A percentile compares a stretch with the other conserved stretches of the same genome.
Evolutionary conservation across 495 filamentous ascomycete species (phyloP).

Genomic region (Podospora didyma): DNA sequence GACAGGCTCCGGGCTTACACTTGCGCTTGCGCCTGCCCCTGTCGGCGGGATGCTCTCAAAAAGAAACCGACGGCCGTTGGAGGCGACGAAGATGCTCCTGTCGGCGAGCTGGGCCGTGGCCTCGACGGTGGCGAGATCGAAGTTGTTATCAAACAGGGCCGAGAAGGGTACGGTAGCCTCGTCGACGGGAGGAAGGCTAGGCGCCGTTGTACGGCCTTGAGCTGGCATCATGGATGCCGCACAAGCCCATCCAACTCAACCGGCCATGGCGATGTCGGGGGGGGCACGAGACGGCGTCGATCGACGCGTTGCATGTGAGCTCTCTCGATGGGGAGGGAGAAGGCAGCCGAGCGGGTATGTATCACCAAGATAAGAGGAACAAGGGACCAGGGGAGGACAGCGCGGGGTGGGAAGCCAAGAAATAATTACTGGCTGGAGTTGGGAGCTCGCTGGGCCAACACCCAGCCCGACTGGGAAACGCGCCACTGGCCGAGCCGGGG

Average conservation of each 20-base stretch:
- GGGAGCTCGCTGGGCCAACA: background rate
- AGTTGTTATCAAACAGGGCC: constrained; percentile 26
- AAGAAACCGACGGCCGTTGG: constrained; percentile 27
- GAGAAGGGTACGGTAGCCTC: constrained; percentile 29
- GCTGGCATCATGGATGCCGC: constrained; percentile 30
- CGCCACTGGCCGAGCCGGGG: too few relatives aligned
- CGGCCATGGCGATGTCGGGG: constrained; percentile 22
- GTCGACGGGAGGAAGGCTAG: constrained; percentile 23
- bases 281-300: constrained; percentile 13
- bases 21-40: background rate
- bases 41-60: constrained; percentile 23
- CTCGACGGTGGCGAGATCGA: constrained; percentile 27
- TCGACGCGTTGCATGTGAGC: constrained; percentile 19
- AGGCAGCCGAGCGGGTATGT: constrained; percentile 1
- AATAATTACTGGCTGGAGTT: background rate
- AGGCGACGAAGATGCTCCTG: constrained; percentile 24
- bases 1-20: background rate
- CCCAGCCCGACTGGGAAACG: too few relatives aligned
- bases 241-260: constrained; percentile 25
- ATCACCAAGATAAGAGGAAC: constrained; percentile 2
- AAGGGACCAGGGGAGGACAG: constrained; percentile 1
- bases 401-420: constrained; percentile 4
- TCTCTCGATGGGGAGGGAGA: background rate
- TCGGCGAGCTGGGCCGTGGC: constrained; percentile 28
- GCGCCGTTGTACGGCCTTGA: constrained; percentile 18